A percentile compares a stretch with the other conserved stretches of the same genome.
phyloP scores from a whole-genome alignment of 2,329 filamentous ascomycete species.

The Arachnopeziza araneosa region DNA sequence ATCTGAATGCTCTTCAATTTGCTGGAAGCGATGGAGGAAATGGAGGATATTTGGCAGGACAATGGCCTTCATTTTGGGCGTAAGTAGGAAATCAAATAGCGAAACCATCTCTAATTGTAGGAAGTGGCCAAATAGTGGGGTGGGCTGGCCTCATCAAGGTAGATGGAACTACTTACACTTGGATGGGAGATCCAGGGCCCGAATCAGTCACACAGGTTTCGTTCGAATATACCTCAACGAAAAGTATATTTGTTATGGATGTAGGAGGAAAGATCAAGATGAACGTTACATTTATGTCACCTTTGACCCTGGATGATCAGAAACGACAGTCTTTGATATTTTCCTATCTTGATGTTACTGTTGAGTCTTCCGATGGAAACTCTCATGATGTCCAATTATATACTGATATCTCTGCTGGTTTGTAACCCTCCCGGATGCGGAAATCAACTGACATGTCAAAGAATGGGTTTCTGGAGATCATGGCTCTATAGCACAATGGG shows the following conservation, averaged over 20 bases:
- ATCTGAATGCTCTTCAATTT: constrained; percentile 64
- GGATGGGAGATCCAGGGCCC: constrained; percentile 55
- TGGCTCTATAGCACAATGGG: constrained; percentile 54
- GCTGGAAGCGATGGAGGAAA: constrained; percentile 56
- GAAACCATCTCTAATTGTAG: not conserved
- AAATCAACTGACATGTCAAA: constrained; percentile 29
- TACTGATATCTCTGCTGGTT: constrained; percentile 65
- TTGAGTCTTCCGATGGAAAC: constrained; percentile 55
- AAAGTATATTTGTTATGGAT: constrained; percentile 63
- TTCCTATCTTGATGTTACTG: constrained; percentile 62
- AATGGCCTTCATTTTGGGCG: constrained; percentile 67
- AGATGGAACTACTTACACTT: constrained; percentile 57
- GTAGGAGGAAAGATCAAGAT: constrained; percentile 56
- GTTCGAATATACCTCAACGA: constrained; percentile 67
- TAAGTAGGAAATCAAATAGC: constrained; percentile 33
- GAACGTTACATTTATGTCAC: constrained; percentile 65
- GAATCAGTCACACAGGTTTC: constrained; percentile 53
- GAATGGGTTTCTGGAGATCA: constrained; percentile 68
- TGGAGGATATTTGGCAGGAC: constrained; percentile 60
- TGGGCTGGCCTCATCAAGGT: constrained; percentile 68
- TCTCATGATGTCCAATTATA: constrained; percentile 65
- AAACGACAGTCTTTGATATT: constrained; percentile 63
- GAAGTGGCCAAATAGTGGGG: constrained; percentile 49
- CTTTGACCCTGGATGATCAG: constrained; percentile 61
- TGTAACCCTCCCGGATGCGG: constrained; percentile 22